Percentiles rank a stretch among this genome's conserved stretches.
These are phyloP conservation scores for Ehretia macrophylla DNA, from an alignment of 257 asterid genomes.

Conservation along the genomic window DNA sequence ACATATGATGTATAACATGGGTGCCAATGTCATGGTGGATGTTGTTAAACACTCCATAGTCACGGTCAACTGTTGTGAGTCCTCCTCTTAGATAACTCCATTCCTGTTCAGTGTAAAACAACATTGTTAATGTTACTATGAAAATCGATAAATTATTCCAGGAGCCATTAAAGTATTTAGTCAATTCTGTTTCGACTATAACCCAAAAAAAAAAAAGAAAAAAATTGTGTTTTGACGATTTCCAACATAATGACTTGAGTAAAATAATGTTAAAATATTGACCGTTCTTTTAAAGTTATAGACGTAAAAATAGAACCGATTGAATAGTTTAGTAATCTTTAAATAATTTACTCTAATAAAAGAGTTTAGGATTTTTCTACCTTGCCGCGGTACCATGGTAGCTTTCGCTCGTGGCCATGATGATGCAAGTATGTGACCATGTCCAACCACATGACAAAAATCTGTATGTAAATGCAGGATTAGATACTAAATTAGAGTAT, in stretches of 20 bases:
- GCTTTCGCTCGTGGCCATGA: slow-evolving; percentile 71
- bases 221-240: too few species aligned
- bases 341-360: too few species aligned
- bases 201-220: too few species aligned
- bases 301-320: too few species aligned
- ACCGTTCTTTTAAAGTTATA: too few species aligned
- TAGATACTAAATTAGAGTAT: neutral
- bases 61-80: slow-evolving; percentile 80
- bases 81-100: slow-evolving; percentile 95
- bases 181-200: too few species aligned
- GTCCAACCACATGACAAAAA: slow-evolving; percentile 82
- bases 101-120: slow-evolving; percentile 47
- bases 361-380: slow-evolving; percentile 18
- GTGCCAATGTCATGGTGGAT: slow-evolving; percentile 92
- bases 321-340: too few species aligned
- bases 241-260: too few species aligned
- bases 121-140: neutral
- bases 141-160: neutral
- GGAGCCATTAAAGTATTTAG: too few species aligned
- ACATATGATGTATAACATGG: slow-evolving; percentile 81
- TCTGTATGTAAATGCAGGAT: slow-evolving; percentile 26
- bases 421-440: slow-evolving; percentile 79
- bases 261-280: too few species aligned
- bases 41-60: slow-evolving; percentile 69
- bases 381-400: slow-evolving; percentile 95